Evolutionary conservation across 768 basidiomycete species (phyloP).

Genomic region (Kockovaella imperatae): DNA sequence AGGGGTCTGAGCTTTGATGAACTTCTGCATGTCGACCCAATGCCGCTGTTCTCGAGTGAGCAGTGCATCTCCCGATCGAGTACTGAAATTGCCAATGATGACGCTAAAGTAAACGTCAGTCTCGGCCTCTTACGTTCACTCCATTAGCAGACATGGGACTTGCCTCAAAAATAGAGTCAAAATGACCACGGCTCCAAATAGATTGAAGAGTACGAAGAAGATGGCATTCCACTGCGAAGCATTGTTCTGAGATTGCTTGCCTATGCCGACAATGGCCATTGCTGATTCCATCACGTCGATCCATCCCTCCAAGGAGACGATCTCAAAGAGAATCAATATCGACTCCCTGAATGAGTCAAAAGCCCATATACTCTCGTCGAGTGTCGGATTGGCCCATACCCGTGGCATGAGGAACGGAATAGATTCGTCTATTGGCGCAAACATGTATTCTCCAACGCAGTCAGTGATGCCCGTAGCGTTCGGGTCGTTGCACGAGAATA

Average conservation of each 20-base stretch:
- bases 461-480: slow-evolving; percentile 53
- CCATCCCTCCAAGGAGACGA: slow-evolving; percentile 94
- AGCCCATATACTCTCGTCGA: slow-evolving; percentile 60
- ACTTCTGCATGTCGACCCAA: slow-evolving; percentile 87
- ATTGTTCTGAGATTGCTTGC: slow-evolving; percentile 64
- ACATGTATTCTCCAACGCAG: slow-evolving; percentile 66
- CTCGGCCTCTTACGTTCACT: neutral
- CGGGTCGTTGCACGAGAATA: slow-evolving; percentile 76
- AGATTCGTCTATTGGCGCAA: slow-evolving; percentile 54
- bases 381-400: slow-evolving; percentile 76
- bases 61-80: slow-evolving; percentile 76
- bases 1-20: slow-evolving; percentile 77
- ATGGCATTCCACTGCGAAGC: slow-evolving; percentile 73
- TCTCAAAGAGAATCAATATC: slow-evolving; percentile 87
- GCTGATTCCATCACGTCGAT: slow-evolving; percentile 80
- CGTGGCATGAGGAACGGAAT: slow-evolving; percentile 63
- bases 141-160: slow-evolving; percentile 17
- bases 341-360: slow-evolving; percentile 81
- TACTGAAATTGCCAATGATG: slow-evolving; percentile 87
- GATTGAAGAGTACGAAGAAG: slow-evolving; percentile 84
- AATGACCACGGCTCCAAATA: slow-evolving; percentile 82
- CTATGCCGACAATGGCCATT: slow-evolving; percentile 64
- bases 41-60: slow-evolving; percentile 78
- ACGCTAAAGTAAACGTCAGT: slow-evolving; percentile 53
- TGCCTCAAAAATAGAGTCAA: slow-evolving; percentile 85